These are phyloP conservation scores for Mortierella alpina DNA, from an alignment of 192 early-diverging fungal genomes.

Conservation along the genomic window DNA sequence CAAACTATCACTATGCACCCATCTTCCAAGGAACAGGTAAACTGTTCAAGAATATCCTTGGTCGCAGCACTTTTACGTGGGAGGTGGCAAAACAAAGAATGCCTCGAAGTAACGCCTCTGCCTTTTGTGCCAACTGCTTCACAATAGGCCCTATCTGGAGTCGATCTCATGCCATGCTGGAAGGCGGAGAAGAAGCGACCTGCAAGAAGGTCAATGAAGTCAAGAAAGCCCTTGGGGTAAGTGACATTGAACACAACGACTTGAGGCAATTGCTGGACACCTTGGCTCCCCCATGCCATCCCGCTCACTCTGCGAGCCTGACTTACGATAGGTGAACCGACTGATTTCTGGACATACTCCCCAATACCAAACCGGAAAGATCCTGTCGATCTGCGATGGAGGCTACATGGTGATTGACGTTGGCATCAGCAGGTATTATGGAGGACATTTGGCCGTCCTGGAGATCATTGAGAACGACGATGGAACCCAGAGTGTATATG, in stretches of 20 bases:
- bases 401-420: constrained; percentile 77
- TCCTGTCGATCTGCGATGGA: constrained; percentile 71
- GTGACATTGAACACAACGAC: background rate
- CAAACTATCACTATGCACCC: constrained; percentile 30
- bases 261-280: background rate
- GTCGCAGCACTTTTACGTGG: background rate
- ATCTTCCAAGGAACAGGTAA: constrained; percentile 37
- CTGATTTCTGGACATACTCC: constrained; percentile 80
- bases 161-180: constrained; percentile 25
- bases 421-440: constrained; percentile 76
- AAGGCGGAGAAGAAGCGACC: constrained; percentile 27
- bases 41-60: too few relatives aligned
- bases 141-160: constrained; percentile 44
- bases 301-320: background rate
- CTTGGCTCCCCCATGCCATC: background rate
- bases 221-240: constrained; percentile 47
- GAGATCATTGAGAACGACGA: constrained; percentile 73
- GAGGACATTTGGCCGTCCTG: constrained; percentile 68
- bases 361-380: constrained; percentile 62
- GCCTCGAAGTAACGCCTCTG: background rate
- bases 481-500: constrained; percentile 53
- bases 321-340: constrained; percentile 61
- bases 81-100: background rate
- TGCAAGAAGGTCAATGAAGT: constrained; percentile 31
- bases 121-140: background rate